Percentiles rank a stretch among this genome's conserved stretches.
These are phyloP conservation scores for Lophiostoma macrostomum DNA, from an alignment of 495 filamentous ascomycete genomes.

Conservation along the genomic window DNA sequence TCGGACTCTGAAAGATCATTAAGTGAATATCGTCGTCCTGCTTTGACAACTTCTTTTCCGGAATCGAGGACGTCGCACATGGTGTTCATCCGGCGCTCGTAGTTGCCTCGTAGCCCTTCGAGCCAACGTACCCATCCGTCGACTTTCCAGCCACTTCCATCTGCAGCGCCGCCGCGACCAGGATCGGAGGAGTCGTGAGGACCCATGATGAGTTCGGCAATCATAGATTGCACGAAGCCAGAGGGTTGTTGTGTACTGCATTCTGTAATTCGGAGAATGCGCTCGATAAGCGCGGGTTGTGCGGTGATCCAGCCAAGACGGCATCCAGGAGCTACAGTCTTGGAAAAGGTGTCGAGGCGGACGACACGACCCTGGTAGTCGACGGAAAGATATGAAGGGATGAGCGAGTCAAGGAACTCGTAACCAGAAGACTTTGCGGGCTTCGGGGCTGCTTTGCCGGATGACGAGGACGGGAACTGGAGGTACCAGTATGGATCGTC, in stretches of 20 bases:
- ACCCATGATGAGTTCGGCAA: slow-evolving; percentile 74
- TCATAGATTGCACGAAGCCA: slow-evolving; percentile 80
- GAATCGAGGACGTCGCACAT: slow-evolving; percentile 72
- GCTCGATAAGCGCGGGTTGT: slow-evolving; percentile 72
- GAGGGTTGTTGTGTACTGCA: slow-evolving; percentile 75
- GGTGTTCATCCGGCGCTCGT: slow-evolving; percentile 74
- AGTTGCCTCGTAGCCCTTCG: slow-evolving; percentile 71
- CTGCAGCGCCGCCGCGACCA: slow-evolving; percentile 43
- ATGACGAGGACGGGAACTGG: slow-evolving; percentile 62
- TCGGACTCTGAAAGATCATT: slow-evolving; percentile 42
- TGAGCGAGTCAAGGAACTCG: slow-evolving; percentile 77
- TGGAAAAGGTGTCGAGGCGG: slow-evolving; percentile 49
- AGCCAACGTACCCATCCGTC: slow-evolving; percentile 90
- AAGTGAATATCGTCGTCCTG: slow-evolving; percentile 38
- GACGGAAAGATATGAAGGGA: slow-evolving; percentile 66
- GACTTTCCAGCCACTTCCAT: slow-evolving; percentile 66
- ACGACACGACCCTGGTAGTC: slow-evolving; percentile 87
- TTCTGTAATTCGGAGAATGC: slow-evolving; percentile 69
- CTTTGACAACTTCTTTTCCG: slow-evolving; percentile 57
- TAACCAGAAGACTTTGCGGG: slow-evolving; percentile 62
- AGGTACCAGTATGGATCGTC: slow-evolving; percentile 97
- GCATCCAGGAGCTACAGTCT: slow-evolving; percentile 47
- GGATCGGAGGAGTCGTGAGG: slow-evolving; percentile 46
- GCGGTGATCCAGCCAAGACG: slow-evolving; percentile 49
- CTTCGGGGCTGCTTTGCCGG: slow-evolving; percentile 26